These are phyloP conservation scores for Calvatia gigantea DNA, from an alignment of 768 basidiomycete genomes.

Conservation along the genomic window DNA sequence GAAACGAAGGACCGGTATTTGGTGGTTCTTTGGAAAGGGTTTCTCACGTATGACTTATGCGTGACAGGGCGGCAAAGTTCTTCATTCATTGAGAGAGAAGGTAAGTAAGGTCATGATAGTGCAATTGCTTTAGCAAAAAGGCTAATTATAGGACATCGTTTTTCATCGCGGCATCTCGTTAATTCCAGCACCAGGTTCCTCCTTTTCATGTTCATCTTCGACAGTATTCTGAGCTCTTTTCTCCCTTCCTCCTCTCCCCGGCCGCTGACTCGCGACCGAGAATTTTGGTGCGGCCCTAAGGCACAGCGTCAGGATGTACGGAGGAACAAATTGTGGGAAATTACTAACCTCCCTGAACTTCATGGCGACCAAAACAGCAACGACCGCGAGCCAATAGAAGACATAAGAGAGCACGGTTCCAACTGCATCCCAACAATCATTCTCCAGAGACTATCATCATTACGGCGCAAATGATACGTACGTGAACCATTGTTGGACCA, in stretches of 20 bases:
- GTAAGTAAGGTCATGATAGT: too few species aligned
- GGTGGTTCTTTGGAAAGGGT: too few species aligned
- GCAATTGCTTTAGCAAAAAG: too few species aligned
- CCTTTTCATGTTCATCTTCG: not conserved
- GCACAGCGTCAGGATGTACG: not conserved
- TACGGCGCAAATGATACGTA: conserved; percentile 28
- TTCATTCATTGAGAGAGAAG: too few species aligned
- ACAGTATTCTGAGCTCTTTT: not conserved
- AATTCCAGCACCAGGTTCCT: not conserved
- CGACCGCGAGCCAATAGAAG: conserved; percentile 89
- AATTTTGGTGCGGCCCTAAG: conserved; percentile 61
- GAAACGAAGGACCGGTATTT: too few species aligned
- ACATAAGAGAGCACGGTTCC: conserved; percentile 85
- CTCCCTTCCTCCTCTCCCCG: conserved; percentile 20
- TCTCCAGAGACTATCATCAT: not conserved
- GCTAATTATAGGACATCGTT: not conserved
- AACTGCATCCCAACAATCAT: conserved; percentile 29
- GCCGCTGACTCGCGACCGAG: conserved; percentile 55
- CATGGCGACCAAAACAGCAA: conserved; percentile 60
- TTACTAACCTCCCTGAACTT: conserved; percentile 56
- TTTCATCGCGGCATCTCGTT: not conserved
- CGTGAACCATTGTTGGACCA: conserved; percentile 84
- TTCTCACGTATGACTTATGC: too few species aligned
- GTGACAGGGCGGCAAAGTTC: too few species aligned
- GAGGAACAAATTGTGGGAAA: not conserved